A percentile compares a stretch with the other conserved stretches of the same genome.
phyloP scores from a whole-genome alignment of 768 basidiomycete species.

The Kockovaella imperatae region DNA sequence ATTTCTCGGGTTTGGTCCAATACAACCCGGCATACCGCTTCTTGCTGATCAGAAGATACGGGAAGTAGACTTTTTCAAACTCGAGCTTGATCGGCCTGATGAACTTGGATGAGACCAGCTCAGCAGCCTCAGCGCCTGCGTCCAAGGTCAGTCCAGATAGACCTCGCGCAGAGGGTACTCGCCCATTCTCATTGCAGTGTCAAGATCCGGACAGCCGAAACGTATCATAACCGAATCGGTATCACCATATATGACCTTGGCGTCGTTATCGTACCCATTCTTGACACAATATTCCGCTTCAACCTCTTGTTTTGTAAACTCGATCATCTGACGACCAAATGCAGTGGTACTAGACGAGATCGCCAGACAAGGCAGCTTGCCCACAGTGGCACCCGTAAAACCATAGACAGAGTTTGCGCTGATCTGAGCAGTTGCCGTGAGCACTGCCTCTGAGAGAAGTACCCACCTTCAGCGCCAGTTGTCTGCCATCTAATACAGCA shows the following conservation, averaged over 20 bases:
- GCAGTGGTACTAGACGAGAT: slow-evolving; percentile 94
- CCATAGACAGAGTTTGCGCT: slow-evolving; percentile 99
- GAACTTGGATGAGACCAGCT: slow-evolving; percentile 82
- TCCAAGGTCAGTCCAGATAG: background rate
- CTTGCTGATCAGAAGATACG: slow-evolving; percentile 95
- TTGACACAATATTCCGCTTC: slow-evolving; percentile 76
- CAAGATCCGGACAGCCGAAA: slow-evolving; percentile 83
- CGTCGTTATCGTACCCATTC: slow-evolving; percentile 78
- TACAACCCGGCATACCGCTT: slow-evolving; percentile 98
- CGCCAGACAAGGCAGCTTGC: slow-evolving; percentile 87
- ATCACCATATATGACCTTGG: slow-evolving; percentile 95
- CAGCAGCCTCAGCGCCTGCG: slow-evolving; percentile 85
- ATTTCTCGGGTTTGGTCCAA: slow-evolving; percentile 91
- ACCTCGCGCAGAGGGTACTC: slow-evolving; percentile 21
- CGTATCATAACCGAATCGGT: slow-evolving; percentile 99
- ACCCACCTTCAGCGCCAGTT: slow-evolving; percentile 83
- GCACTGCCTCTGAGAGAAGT: background rate
- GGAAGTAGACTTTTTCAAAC: slow-evolving; percentile 99
- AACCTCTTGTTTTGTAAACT: slow-evolving; percentile 87
- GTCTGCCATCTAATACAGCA: slow-evolving; percentile 93
- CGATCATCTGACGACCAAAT: slow-evolving; percentile 98
- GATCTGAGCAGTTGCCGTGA: slow-evolving; percentile 54
- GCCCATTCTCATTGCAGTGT: slow-evolving; percentile 85
- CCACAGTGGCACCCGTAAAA: slow-evolving; percentile 94
- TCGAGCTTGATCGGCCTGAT: slow-evolving; percentile 95